Conservation (phyloP, 192 early-diverging fungal species). For the Coemansia aciculifera region DNA sequence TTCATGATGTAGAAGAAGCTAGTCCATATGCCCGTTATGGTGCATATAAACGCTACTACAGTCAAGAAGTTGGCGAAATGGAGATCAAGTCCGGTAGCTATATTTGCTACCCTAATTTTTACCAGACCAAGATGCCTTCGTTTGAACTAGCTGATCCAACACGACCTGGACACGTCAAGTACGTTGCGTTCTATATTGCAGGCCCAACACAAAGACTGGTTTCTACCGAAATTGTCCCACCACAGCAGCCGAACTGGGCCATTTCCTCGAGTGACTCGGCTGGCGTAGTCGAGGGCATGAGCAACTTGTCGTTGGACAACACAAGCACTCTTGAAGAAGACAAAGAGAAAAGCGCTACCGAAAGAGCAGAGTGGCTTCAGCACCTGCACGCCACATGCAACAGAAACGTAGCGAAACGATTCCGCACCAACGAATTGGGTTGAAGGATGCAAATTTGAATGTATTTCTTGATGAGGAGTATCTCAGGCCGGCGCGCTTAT, state of each 20-base stretch:
- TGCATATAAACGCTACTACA: not conserved
- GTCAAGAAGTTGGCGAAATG: slow-evolving; percentile 51
- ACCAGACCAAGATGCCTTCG: no score
- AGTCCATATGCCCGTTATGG: not conserved
- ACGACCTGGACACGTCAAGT: no score
- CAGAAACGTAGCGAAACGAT: not conserved
- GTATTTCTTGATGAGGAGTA: not conserved
- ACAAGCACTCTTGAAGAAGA: not conserved
- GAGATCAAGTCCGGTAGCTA: slow-evolving; percentile 58
- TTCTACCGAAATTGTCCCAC: slow-evolving; percentile 62
- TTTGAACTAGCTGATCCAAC: no score
- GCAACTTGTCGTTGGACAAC: not conserved
- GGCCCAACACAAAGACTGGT: slow-evolving; percentile 27
- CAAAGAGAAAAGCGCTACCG: not conserved
- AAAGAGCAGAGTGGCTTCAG: not conserved
- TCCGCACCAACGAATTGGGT: not conserved
- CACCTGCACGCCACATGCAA: not conserved
- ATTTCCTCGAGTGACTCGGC: not conserved
- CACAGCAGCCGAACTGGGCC: slow-evolving; percentile 63
- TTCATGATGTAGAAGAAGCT: not conserved
- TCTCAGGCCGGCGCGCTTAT: no score
- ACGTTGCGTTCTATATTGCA: no score
- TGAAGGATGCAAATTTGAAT: not conserved
- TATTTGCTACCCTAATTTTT: slow-evolving; percentile 54
- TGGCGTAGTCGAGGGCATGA: not conserved